Evolutionary conservation across 345 rosid genomes (phyloP), one percentile per base, ranked within the genome.

Genomic region (Cardamine chenopodiifolia): DNA sequence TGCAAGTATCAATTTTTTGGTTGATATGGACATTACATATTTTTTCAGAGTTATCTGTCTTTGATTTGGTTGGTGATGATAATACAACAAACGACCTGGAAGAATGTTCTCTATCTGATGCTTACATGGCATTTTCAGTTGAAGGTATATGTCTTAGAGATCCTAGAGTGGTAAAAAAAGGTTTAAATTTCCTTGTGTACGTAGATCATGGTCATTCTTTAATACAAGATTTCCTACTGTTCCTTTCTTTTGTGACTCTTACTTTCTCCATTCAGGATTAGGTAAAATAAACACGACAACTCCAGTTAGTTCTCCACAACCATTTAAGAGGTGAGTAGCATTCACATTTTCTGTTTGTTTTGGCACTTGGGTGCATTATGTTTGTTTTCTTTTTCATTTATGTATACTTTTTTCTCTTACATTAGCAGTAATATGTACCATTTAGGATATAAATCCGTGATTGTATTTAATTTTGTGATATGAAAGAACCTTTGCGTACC

Each of bases 61-160:
- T 88, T 74, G 96, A 90, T 80, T 78, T 92, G 88, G 84, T 92
- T 72, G 85, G 71, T 75, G 92, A 87, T 80, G 91, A 84, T 80
- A 87, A 76, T 59, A 45, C 81, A 47, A 81, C 78, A 71, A 74
- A 28, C 78, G 56, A 62, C 44, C 63, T 66, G 40, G 85, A 76
- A 66, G 77, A 63, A 66, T 52, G 62, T 80, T 81, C 83, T 52
- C 81, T 62, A 48, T 72, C 64, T 72, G 98, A 92, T 79, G 74
- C 87, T 72, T 91, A 92, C 77, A 87, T 85, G 81, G 90, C 98
- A 61, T 89, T 92, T 79, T 88, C 98, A 82, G 84, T 90, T 67
- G 86, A 87, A 76, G 98, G 98, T 92, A 86, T 62, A 65, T 10
- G 47, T 64, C 34, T 61, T 49, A 37, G 32, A 63, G 29, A 18